phyloP scores from a whole-genome alignment of 2,329 filamentous ascomycete genomes.

The Aspergillus sp. region DNA sequence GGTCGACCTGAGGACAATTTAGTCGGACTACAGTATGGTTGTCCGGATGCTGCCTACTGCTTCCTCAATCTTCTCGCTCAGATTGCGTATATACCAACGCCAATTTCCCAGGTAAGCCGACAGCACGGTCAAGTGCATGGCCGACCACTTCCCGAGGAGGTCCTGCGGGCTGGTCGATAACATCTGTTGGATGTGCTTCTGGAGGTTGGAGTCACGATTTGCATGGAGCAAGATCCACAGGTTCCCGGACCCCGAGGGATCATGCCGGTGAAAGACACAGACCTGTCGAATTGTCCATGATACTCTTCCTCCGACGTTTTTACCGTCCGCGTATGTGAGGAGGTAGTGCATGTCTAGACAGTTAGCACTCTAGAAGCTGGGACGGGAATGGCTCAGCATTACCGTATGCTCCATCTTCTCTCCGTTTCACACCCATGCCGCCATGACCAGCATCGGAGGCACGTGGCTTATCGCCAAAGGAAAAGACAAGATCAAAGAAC shows the following conservation, averaged over 20 bases:
- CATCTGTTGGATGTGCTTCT: slow-evolving; percentile 5
- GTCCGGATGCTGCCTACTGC: slow-evolving; percentile 3
- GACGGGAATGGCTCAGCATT: not conserved
- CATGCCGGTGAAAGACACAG: slow-evolving; percentile 15
- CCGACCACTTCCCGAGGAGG: slow-evolving; percentile 5
- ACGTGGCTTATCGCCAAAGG: slow-evolving; percentile 20
- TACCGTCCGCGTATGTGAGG: slow-evolving; percentile 12
- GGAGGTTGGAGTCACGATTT: slow-evolving; percentile 4
- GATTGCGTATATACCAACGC: slow-evolving; percentile 11
- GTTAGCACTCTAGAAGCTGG: not conserved
- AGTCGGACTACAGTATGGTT: not conserved
- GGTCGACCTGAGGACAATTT: slow-evolving; percentile 8
- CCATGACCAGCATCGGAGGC: slow-evolving; percentile 17
- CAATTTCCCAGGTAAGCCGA: slow-evolving; percentile 12
- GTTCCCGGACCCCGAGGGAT: slow-evolving; percentile 6
- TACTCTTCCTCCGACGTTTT: not conserved
- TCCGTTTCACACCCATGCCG: slow-evolving; percentile 11
- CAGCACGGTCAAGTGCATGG: slow-evolving; percentile 10
- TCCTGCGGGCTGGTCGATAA: not conserved
- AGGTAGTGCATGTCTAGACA: slow-evolving; percentile 16
- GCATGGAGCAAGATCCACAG: slow-evolving; percentile 20
- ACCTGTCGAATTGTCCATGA: slow-evolving; percentile 18
- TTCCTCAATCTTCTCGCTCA: slow-evolving; percentile 13
- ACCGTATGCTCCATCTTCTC: slow-evolving; percentile 12
- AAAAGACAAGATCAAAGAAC: slow-evolving; percentile 13